phyloP scores from a whole-genome alignment of 192 early-diverging fungal genomes.

The Coemansia sp. region DNA sequence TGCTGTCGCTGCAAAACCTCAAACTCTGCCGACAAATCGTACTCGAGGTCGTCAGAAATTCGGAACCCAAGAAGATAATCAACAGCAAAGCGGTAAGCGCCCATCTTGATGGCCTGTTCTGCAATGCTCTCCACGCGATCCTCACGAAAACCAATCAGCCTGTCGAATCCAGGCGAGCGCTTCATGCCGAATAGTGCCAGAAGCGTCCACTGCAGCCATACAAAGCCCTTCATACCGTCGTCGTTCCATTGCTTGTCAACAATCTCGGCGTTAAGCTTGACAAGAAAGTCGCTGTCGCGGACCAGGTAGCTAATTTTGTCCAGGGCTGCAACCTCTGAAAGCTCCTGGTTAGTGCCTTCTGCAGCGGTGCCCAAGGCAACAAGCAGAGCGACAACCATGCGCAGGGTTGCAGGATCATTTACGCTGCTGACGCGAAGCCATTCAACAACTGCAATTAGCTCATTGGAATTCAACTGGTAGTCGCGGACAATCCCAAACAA shows the following conservation, averaged over 20 bases:
- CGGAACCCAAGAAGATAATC: constrained; percentile 64
- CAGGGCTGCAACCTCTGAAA: constrained; percentile 36
- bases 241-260: constrained; percentile 46
- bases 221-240: constrained; percentile 52
- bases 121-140: constrained; percentile 55
- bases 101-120: constrained; percentile 57
- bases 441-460: constrained; percentile 36
- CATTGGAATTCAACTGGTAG: constrained; percentile 43
- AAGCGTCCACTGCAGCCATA: constrained; percentile 65
- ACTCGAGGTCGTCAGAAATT: constrained; percentile 40
- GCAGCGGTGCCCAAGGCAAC: constrained; percentile 31
- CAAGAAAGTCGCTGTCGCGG: constrained; percentile 42
- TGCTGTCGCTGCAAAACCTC: constrained; percentile 37
- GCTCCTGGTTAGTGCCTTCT: constrained; percentile 25
- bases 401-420: constrained; percentile 46
- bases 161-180: constrained; percentile 51
- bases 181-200: constrained; percentile 57
- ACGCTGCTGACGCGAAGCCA: constrained; percentile 42
- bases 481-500: constrained; percentile 43
- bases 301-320: constrained; percentile 46
- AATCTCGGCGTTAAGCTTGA: constrained; percentile 42
- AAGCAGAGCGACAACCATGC: constrained; percentile 33
- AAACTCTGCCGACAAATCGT: constrained; percentile 50
- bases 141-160: constrained; percentile 46
- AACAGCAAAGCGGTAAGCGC: constrained; percentile 65